These are phyloP conservation scores for Ulota crispa DNA, from an alignment of 225 moss, liverwort and hornwort genomes.

Conservation along the genomic window DNA sequence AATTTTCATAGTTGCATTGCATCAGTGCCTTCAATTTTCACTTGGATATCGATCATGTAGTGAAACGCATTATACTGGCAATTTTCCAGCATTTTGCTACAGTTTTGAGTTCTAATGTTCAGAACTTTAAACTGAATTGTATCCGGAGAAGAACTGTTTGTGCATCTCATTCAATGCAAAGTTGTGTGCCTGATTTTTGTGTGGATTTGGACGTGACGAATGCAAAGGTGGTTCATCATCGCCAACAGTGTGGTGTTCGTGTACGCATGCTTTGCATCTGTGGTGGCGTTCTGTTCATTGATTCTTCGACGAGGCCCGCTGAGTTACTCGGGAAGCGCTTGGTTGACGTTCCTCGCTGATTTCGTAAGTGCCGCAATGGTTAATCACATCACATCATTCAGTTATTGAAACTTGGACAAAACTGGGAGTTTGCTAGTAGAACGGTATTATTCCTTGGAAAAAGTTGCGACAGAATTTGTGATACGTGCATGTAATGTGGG, in stretches of 20 bases:
- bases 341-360: slow-evolving; percentile 52
- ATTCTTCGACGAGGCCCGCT: slow-evolving; percentile 45
- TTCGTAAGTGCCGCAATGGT: slow-evolving; percentile 41
- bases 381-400: not conserved
- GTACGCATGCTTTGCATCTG: slow-evolving; percentile 41
- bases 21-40: not conserved
- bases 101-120: not conserved
- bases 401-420: not conserved
- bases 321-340: slow-evolving; percentile 44
- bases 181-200: not conserved
- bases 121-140: not conserved
- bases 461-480: no score
- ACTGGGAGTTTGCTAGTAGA: not conserved
- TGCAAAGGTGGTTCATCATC: slow-evolving; percentile 58
- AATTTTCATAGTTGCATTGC: not conserved
- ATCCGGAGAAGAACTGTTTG: not conserved
- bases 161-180: not conserved
- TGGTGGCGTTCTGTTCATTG: slow-evolving; percentile 38
- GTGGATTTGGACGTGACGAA: not conserved
- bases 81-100: not conserved
- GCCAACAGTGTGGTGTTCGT: slow-evolving; percentile 66
- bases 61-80: not conserved
- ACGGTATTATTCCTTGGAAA: no score
- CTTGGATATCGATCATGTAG: not conserved
- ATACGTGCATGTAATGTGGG: not conserved